phyloP scores from a whole-genome alignment of 2,329 filamentous ascomycete species.

The Aspergillus sp. region DNA sequence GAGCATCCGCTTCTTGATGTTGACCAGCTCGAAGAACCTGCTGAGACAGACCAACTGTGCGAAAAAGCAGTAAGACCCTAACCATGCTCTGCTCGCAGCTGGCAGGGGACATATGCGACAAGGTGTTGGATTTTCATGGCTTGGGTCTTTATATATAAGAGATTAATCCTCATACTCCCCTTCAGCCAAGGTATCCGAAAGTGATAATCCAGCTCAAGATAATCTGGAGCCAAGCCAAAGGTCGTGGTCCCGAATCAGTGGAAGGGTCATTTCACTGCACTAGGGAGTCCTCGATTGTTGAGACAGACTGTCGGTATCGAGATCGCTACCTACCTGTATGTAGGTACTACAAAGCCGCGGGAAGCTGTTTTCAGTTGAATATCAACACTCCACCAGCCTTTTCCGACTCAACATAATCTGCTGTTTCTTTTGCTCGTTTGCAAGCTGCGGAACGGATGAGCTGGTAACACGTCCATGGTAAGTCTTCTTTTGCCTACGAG shows the following conservation, averaged over 20 bases:
- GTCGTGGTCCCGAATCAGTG: slow-evolving; percentile 20
- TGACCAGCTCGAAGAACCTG: background rate
- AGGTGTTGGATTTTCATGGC: slow-evolving; percentile 18
- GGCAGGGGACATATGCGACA: background rate
- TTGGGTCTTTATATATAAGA: slow-evolving; percentile 26
- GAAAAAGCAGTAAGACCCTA: background rate
- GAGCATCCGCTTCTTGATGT: too few species aligned
- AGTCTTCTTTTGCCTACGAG: too few species aligned
- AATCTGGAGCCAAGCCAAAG: slow-evolving; percentile 26
- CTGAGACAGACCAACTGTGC: background rate
- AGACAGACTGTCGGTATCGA: slow-evolving; percentile 14
- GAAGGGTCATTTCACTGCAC: slow-evolving; percentile 15
- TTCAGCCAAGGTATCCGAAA: background rate
- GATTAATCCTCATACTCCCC: background rate
- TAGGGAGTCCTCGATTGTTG: slow-evolving; percentile 35
- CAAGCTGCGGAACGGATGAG: too few species aligned
- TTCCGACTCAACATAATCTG: too few species aligned
- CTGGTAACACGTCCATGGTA: too few species aligned
- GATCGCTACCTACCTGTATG: slow-evolving; percentile 21
- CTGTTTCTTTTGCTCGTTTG: too few species aligned
- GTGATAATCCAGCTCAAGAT: slow-evolving; percentile 14
- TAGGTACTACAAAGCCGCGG: slow-evolving; percentile 16
- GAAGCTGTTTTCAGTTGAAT: too few species aligned
- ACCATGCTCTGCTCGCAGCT: background rate
- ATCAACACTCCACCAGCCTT: too few species aligned